A percentile compares a stretch with the other conserved stretches of the same genome.
phyloP scores from a whole-genome alignment of 2,329 filamentous ascomycete species.

The Bipolaris sorokiniana region DNA sequence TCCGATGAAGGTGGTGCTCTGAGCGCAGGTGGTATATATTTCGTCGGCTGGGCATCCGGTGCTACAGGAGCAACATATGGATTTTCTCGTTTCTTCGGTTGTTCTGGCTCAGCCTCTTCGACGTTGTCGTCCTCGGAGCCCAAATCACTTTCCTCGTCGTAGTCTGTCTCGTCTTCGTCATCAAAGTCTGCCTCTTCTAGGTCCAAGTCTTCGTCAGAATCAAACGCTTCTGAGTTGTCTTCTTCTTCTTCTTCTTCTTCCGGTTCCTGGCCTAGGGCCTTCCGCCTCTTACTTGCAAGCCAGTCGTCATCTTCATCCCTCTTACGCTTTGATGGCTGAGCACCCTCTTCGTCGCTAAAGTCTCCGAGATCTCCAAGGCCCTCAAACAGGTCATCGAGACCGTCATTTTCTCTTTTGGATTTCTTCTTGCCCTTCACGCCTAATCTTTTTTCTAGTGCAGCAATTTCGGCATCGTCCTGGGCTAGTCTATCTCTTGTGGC shows the following conservation, averaged over 20 bases:
- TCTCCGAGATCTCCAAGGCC: constrained; percentile 65
- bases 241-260: constrained; percentile 39
- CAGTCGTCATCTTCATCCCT: constrained; percentile 65
- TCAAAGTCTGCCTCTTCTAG: constrained; percentile 26
- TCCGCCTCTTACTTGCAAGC: constrained; percentile 63
- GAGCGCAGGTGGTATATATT: constrained; percentile 90
- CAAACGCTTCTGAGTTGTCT: constrained; percentile 27
- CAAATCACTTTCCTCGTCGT: constrained; percentile 25
- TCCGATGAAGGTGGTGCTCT: constrained; percentile 68
- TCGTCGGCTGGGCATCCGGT: constrained; percentile 56
- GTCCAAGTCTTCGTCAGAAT: constrained; percentile 41
- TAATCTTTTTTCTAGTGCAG: constrained; percentile 82
- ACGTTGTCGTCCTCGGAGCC: constrained; percentile 35
- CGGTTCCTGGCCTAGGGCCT: constrained; percentile 48
- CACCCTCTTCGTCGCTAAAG: constrained; percentile 56
- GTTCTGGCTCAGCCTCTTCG: constrained; percentile 43
- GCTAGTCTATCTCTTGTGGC: constrained; percentile 66
- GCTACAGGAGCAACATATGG: constrained; percentile 79
- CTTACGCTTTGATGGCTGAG: constrained; percentile 60
- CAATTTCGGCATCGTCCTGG: constrained; percentile 87
- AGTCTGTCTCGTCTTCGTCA: constrained; percentile 24
- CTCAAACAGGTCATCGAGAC: constrained; percentile 77
- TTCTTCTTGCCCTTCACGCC: constrained; percentile 78
- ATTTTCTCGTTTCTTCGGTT: constrained; percentile 70
- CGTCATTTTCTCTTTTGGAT: constrained; percentile 78